Evolutionary conservation across 2,329 filamentous ascomycete genomes (phyloP).

Genomic region (Ilyonectria destructans): DNA sequence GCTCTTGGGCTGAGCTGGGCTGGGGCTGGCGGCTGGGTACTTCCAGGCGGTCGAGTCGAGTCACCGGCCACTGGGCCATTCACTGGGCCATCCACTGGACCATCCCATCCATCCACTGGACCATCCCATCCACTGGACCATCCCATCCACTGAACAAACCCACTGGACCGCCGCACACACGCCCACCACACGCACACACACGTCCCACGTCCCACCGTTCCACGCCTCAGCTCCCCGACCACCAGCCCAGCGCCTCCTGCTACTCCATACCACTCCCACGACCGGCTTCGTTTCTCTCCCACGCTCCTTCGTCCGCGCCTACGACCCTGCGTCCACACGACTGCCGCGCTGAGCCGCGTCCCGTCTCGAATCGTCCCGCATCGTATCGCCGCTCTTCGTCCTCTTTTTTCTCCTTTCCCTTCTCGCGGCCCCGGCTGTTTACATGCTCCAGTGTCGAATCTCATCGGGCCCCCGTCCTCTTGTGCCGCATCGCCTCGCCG

Average conservation of each 20-base stretch:
- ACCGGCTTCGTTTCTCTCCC: constrained; percentile 51
- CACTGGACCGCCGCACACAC: constrained; percentile 14
- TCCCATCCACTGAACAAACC: not conserved
- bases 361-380: constrained; percentile 39
- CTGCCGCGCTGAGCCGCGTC: constrained; percentile 49
- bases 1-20: constrained; percentile 22
- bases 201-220: constrained; percentile 39
- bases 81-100: constrained; percentile 17
- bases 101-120: constrained; percentile 6
- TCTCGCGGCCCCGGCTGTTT: constrained; percentile 36
- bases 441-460: constrained; percentile 46
- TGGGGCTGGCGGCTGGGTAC: constrained; percentile 11
- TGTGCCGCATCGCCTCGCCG: constrained; percentile 50
- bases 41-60: constrained; percentile 11
- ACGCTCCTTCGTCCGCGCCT: constrained; percentile 48
- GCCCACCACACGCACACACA: constrained; percentile 9
- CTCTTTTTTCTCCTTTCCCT: constrained; percentile 31
- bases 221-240: constrained; percentile 47
- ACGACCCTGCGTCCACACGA: constrained; percentile 38
- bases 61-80: constrained; percentile 11
- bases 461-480: constrained; percentile 42
- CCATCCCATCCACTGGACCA: constrained; percentile 17
- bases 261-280: constrained; percentile 48
- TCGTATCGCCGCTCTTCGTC: constrained; percentile 35
- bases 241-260: constrained; percentile 45